Conservation (phyloP, 176 grass and related monocot species). For the Neostapfia colusana region DNA sequence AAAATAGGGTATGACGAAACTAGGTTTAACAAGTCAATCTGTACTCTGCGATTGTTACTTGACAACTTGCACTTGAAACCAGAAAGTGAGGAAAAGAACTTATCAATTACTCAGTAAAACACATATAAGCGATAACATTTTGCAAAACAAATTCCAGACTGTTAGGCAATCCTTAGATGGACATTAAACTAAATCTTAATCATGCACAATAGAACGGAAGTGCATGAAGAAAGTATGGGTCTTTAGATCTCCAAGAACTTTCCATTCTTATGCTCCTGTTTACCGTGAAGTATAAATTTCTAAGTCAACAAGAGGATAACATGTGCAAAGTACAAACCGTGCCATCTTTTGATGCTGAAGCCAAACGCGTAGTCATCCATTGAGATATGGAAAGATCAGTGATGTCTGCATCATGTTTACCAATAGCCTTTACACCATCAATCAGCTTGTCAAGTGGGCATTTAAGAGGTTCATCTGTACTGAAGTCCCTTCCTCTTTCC, state of each 20-base stretch:
- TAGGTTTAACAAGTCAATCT: background rate
- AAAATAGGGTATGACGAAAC: background rate
- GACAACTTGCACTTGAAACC: background rate
- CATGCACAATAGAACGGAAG: background rate
- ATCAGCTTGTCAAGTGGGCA: constrained; percentile 65
- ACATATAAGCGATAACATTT: background rate
- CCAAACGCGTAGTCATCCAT: constrained; percentile 94
- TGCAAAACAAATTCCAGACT: background rate
- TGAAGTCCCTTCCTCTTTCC: constrained; percentile 72
- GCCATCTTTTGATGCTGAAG: constrained; percentile 94
- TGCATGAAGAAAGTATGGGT: background rate
- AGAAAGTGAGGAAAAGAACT: constrained; percentile 14
- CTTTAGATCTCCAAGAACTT: constrained; percentile 13
- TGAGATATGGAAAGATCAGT: constrained; percentile 91
- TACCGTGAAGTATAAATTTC: constrained; percentile 26
- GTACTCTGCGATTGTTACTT: background rate
- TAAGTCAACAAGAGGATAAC: constrained; percentile 21
- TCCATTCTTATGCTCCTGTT: background rate
- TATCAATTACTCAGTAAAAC: background rate
- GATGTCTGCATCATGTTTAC: constrained; percentile 87
- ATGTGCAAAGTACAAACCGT: constrained; percentile 58
- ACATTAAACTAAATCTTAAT: background rate
- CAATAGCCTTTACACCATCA: constrained; percentile 71
- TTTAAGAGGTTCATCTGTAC: constrained; percentile 65
- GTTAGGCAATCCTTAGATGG: background rate